These are phyloP conservation scores for Botrytis deweyae DNA, from an alignment of 2,329 filamentous ascomycete genomes.

Conservation along the genomic window DNA sequence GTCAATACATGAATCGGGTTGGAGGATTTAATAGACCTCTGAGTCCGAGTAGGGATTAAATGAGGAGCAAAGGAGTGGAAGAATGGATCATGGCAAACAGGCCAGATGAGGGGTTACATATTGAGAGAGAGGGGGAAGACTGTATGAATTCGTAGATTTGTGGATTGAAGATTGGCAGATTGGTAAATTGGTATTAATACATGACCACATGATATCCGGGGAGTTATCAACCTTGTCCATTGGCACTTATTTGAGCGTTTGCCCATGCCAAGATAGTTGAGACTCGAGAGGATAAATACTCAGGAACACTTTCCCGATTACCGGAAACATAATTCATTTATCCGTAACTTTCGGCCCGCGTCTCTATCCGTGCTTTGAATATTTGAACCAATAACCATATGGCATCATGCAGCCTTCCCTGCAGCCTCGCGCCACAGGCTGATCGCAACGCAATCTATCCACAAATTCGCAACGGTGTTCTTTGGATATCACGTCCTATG, in stretches of 20 bases:
- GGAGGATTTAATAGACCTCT: slow-evolving; percentile 81
- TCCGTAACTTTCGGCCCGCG: slow-evolving; percentile 17
- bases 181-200: background rate
- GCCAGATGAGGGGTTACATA: background rate
- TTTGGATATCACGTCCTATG: slow-evolving; percentile 9
- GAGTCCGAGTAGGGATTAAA: slow-evolving; percentile 49
- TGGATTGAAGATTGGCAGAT: background rate
- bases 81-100: background rate
- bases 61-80: background rate
- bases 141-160: background rate
- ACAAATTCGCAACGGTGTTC: slow-evolving; percentile 27
- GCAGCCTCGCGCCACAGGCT: slow-evolving; percentile 37
- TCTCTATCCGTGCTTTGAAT: slow-evolving; percentile 3
- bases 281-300: slow-evolving; percentile 1
- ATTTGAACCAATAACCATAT: background rate
- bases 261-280: background rate
- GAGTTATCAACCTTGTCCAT: background rate
- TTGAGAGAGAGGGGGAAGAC: background rate
- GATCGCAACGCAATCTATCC: slow-evolving; percentile 27
- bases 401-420: slow-evolving; percentile 19
- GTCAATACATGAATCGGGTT: slow-evolving; percentile 92
- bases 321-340: slow-evolving; percentile 14
- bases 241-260: background rate
- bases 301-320: slow-evolving; percentile 10
- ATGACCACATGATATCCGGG: background rate